Conservation (phyloP, 805 yeast species). For the Spathaspora boniae region DNA sequence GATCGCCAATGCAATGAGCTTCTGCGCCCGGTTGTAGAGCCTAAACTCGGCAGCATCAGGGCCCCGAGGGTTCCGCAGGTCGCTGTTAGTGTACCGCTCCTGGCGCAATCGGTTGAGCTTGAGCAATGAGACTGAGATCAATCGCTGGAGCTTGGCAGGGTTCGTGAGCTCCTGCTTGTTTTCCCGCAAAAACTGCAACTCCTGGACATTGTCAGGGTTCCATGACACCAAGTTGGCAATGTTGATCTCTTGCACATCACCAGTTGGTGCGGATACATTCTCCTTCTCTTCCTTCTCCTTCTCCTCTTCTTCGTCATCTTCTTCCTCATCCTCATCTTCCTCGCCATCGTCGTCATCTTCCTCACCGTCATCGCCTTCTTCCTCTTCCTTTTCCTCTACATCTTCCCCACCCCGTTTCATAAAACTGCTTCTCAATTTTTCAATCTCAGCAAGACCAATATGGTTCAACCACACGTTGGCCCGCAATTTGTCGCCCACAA, state of each 20-base stretch:
- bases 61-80: constrained; percentile 19
- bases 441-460: constrained; percentile 32
- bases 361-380: constrained; percentile 7
- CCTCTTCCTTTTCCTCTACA: constrained; percentile 1
- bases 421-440: constrained; percentile 20
- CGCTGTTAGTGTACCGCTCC: constrained; percentile 31
- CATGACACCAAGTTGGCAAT: constrained; percentile 30
- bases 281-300: constrained; percentile 6
- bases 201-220: constrained; percentile 30
- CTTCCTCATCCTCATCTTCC: constrained; percentile 11
- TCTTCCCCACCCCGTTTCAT: constrained; percentile 9
- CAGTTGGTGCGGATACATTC: constrained; percentile 2
- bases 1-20: constrained; percentile 30
- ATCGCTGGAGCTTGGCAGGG: constrained; percentile 32
- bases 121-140: constrained; percentile 30
- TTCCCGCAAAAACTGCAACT: constrained; percentile 22
- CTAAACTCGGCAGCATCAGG: constrained; percentile 26
- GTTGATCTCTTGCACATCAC: constrained; percentile 17
- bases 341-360: constrained; percentile 9
- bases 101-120: constrained; percentile 39
- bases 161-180: constrained; percentile 19
- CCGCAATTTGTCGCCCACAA: constrained; percentile 29
- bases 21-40: constrained; percentile 28
- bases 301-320: constrained; percentile 13
- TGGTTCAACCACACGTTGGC: constrained; percentile 38